Evolutionary conservation across 164 flowering plant species (phyloP).

Genomic region (Nelumbo lutea): DNA sequence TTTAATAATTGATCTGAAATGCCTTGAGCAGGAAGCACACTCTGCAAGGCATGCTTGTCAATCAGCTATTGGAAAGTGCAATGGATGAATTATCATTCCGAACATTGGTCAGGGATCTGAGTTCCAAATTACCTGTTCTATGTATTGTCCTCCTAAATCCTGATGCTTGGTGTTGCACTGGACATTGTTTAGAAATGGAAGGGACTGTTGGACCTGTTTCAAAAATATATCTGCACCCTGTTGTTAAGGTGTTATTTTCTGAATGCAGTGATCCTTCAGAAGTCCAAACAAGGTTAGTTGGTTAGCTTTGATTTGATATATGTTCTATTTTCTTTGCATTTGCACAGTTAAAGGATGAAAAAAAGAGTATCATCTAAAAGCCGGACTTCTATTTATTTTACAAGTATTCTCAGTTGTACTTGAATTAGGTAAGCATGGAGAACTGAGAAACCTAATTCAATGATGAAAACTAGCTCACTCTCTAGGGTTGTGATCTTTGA

Average conservation of each 20-base stretch:
- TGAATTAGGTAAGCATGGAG: no score
- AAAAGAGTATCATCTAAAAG: no score
- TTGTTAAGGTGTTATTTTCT: conserved; percentile 70
- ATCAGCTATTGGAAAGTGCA: conserved; percentile 67
- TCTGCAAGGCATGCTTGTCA: conserved; percentile 63
- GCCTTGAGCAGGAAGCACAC: conserved; percentile 59
- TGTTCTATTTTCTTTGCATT: neutral
- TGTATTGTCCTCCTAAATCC: conserved; percentile 76
- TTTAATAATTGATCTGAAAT: conserved; percentile 2
- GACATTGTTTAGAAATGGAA: conserved; percentile 34
- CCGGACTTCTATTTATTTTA: no score
- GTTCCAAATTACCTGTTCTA: conserved; percentile 43
- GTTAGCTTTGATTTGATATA: neutral
- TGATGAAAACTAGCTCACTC: no score
- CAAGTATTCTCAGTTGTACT: no score
- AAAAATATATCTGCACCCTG: conserved; percentile 49
- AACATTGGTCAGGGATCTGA: conserved; percentile 67
- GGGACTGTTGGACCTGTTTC: conserved; percentile 20
- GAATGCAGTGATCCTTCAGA: conserved; percentile 32
- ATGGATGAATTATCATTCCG: conserved; percentile 77
- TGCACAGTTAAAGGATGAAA: neutral
- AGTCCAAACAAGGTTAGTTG: conserved; percentile 48
- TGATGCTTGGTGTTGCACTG: conserved; percentile 63
- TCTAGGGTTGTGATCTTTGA: no score
- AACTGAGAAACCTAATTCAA: no score